Evolutionary conservation across 805 yeast genomes (phyloP).

Genomic region (Yamadazyma endophytica): DNA sequence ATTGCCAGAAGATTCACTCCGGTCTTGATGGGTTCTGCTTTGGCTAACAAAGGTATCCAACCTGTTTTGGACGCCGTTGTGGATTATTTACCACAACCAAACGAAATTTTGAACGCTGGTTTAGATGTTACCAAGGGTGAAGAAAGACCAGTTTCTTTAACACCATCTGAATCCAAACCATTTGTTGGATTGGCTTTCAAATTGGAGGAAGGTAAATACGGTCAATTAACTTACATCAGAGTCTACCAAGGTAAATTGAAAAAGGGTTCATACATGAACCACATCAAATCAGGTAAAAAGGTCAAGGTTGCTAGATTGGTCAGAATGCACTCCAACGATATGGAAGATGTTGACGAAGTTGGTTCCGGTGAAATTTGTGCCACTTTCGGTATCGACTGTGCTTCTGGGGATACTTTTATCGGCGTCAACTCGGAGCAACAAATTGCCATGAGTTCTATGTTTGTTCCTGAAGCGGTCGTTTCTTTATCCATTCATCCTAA

Average conservation of each 20-base stretch:
- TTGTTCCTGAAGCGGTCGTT: conserved; percentile 97
- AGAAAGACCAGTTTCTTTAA: conserved; percentile 59
- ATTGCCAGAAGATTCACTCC: conserved; percentile 96
- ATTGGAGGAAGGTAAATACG: conserved; percentile 96
- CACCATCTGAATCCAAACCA: conserved; percentile 71
- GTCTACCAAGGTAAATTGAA: conserved; percentile 94
- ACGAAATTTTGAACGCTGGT: conserved; percentile 88
- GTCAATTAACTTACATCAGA: conserved; percentile 94
- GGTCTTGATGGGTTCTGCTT: conserved; percentile 99
- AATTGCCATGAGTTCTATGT: conserved; percentile 96
- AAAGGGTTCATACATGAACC: conserved; percentile 85
- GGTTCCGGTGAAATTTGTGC: conserved; percentile 99
- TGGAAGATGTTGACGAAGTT: conserved; percentile 96
- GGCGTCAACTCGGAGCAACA: conserved; percentile 62
- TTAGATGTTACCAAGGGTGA: conserved; percentile 68
- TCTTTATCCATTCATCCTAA: conserved; percentile 88
- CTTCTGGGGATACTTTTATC: conserved; percentile 97
- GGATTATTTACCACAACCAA: conserved; percentile 93
- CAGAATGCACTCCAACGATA: conserved; percentile 97
- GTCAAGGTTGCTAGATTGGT: conserved; percentile 91
- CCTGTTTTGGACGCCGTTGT: conserved; percentile 94
- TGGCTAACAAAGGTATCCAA: conserved; percentile 95
- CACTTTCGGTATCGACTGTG: conserved; percentile 97
- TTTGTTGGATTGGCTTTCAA: conserved; percentile 98
- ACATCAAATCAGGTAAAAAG: conserved; percentile 88